Conservation (phyloP, 768 basidiomycete species). For the Leccinum arenicola region DNA sequence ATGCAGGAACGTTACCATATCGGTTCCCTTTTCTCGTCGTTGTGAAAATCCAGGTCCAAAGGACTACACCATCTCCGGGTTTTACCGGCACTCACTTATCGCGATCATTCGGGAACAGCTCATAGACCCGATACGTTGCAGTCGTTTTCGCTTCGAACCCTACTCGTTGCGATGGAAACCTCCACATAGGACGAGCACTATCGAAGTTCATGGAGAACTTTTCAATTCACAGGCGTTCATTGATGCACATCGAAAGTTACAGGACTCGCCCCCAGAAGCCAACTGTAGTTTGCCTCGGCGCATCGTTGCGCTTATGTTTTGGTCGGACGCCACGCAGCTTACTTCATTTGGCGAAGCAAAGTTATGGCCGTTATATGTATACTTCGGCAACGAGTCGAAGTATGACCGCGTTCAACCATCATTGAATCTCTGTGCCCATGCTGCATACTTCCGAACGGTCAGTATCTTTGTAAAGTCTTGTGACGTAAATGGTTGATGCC, state of each 20-base stretch:
- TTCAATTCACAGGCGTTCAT: constrained; percentile 11
- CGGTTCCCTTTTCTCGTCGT: too few species aligned
- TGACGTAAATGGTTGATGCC: too few species aligned
- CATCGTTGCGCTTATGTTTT: too few species aligned
- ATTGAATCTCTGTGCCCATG: constrained; percentile 7
- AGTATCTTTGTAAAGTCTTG: background rate
- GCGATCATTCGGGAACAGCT: too few species aligned
- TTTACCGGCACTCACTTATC: too few species aligned
- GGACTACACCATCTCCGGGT: too few species aligned
- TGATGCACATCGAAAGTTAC: constrained; percentile 12
- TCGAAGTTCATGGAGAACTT: constrained; percentile 12
- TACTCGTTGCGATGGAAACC: constrained; percentile 13
- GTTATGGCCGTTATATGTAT: constrained; percentile 25
- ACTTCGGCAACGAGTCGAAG: constrained; percentile 26
- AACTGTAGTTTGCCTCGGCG: constrained; percentile 9
- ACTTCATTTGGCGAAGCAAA: background rate
- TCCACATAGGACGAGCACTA: background rate
- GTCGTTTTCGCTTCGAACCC: too few species aligned
- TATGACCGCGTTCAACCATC: constrained; percentile 18
- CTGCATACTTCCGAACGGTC: constrained; percentile 12
- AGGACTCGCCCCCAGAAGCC: constrained; percentile 17
- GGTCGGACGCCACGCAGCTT: background rate
- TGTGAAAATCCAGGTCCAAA: too few species aligned
- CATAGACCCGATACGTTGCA: too few species aligned
- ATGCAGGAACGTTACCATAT: too few species aligned